Evolutionary conservation across 164 flowering plant genomes (phyloP), one percentile per base, ranked within the genome.

Genomic region (Chimonanthus salicifolius): DNA sequence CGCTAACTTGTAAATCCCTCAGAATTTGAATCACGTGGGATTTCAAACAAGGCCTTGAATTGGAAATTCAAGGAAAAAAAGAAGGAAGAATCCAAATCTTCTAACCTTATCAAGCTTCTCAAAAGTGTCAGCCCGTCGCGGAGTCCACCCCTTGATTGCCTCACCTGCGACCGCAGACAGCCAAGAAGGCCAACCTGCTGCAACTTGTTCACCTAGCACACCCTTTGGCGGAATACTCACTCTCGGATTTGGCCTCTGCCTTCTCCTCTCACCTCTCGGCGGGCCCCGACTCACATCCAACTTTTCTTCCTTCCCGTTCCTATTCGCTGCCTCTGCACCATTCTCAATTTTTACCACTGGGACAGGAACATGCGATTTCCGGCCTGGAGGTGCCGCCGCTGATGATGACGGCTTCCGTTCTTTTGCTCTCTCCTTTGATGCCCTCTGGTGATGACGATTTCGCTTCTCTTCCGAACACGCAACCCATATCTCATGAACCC

Each of bases 161-260:
- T 85, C 88, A 4, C 84, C 84, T 3, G 85, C 86, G n/a, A 79
- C 83, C 20, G 84, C 84, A 7, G 85, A 82, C 5, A 85, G 80
- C 88, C 88, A 85, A 15, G 83, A 7, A 0, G 88, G 88, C 88
- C 88, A 85, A n/a, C 84, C 88, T 68, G 84, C 86, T 15, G 86
- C 88, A 49, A 85, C 88, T 73, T 81, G 86, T 75, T 85, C 88
- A 0, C 88, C 88, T 64, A 76, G 80, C 16, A 83, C 44, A 69
- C 83, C 47, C 70, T 83, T 85, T 0, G 83, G 77, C 9, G 78
- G 82, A 76, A 78, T 85, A 75, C 84, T 77, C 71, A 75, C 50
- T 63, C 80, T 76, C 11, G 84, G 83, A 66, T 82, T 79, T 54
- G 82, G 81, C 74, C 71, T 79, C 4, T 79, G 62, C 71, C 78